Base-by-base conservation (phyloP, 2,329 filamentous ascomycete genomes). In the Hymenoscyphus albidus region DNA sequence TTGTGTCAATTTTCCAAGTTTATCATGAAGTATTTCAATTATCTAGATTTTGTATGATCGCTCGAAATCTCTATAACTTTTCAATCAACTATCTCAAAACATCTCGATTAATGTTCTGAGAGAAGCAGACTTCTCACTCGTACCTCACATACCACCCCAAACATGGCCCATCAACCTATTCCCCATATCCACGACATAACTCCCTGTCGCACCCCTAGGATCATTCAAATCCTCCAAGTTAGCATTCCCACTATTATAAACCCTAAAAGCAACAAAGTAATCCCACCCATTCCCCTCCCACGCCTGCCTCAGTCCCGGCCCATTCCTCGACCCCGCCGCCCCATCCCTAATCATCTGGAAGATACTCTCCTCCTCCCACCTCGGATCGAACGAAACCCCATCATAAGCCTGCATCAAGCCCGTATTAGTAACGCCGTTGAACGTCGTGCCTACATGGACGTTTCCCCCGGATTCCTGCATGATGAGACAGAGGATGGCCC, bases 401-500 rank as follows among this genome's bases (percentile, higher is more conserved):
- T 54, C 48, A 54, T 54, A 54, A 54, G 48, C 48, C 22, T 54
- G 48, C 48, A 54, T 54, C 12, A 54, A 22, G 6, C 48, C 48
- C 2, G 48, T 54, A 9, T 54, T 54, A 5, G 48, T 54, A 16
- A 61, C 42, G 6, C 66, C 62, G 35, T 68, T 64, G 22, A 65
- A 62, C 2, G 64, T 58, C 35, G 35, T 58, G 4, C 56, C 32
- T 2, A 58, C 31, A 22, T 58, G 56, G 7, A 58, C 56, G 35
- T 58, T 58, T 5, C 56, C 32, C 2, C 56, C 56, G 5, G 56
- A 58, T 38, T 58, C 62, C 58, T 68, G 66, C 64, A 68, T 68
- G 40, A 69, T 68, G 9, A 68, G 65, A 44, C 61, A 65, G 14
- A 69, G 62, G 38, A 69, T 67, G 5, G 63, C 62, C 5, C 64